Conservation (phyloP, 768 basidiomycete species). For the Boletus huronensis region DNA sequence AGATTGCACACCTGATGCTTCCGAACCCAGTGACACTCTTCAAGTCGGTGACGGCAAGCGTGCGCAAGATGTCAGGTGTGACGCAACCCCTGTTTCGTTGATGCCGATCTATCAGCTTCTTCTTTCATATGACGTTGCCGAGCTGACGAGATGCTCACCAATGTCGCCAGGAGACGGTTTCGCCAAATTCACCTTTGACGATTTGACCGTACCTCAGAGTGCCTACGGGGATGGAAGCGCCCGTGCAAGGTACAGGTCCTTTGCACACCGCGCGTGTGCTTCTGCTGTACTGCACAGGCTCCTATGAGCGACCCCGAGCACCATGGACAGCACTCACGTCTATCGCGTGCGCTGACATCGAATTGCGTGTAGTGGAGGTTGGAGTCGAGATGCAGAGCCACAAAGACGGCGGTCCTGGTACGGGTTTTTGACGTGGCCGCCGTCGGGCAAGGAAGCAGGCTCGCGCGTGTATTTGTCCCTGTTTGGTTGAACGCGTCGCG, state of each 20-base stretch:
- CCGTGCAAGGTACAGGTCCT: constrained; percentile 58
- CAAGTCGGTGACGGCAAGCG: constrained; percentile 43
- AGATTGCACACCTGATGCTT: constrained; percentile 43
- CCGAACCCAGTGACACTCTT: constrained; percentile 49
- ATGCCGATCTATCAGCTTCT: constrained; percentile 15
- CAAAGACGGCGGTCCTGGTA: neutral
- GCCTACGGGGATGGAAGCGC: constrained; percentile 49
- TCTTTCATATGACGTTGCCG: constrained; percentile 9
- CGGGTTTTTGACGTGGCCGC: neutral
- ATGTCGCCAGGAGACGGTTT: constrained; percentile 72
- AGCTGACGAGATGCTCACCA: constrained; percentile 46
- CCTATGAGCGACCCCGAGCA: constrained; percentile 4
- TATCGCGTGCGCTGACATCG: constrained; percentile 29
- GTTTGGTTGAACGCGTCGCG: constrained; percentile 26
- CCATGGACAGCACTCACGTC: constrained; percentile 21
- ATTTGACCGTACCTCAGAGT: constrained; percentile 64
- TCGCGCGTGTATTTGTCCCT: constrained; percentile 14
- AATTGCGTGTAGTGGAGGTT: neutral
- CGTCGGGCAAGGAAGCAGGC: neutral
- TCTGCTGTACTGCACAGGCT: constrained; percentile 60
- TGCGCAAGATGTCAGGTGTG: constrained; percentile 50
- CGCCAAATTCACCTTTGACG: constrained; percentile 44
- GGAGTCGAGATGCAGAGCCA: neutral
- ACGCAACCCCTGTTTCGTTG: constrained; percentile 61
- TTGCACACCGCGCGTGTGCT: constrained; percentile 67